These are phyloP conservation scores for Passiflora organensis DNA, from an alignment of 345 rosid species.

Conservation along the genomic window DNA sequence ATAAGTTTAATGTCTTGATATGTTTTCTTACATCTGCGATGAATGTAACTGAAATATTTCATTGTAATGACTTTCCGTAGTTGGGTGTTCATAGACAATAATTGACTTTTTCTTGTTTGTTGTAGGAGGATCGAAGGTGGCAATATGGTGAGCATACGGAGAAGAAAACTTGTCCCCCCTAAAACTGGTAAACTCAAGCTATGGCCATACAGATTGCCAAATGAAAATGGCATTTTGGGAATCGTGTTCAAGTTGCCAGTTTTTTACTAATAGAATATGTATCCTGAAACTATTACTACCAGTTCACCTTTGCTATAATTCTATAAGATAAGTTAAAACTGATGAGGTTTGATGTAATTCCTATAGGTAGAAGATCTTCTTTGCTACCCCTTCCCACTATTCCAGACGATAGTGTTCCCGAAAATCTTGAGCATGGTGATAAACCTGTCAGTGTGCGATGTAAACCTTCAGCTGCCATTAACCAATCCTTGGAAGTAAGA, in stretches of 20 bases:
- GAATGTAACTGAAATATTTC: neutral
- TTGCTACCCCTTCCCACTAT: slow-evolving; percentile 2
- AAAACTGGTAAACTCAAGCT: slow-evolving; percentile 13
- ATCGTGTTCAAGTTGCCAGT: neutral
- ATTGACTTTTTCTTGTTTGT: neutral
- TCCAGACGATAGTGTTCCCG: slow-evolving; percentile 3
- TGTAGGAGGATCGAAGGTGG: slow-evolving; percentile 15
- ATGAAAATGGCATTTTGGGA: neutral
- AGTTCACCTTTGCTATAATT: neutral
- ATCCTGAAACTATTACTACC: neutral
- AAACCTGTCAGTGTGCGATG: slow-evolving; percentile 5
- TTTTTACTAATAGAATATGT: neutral
- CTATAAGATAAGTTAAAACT: neutral
- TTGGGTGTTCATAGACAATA: slow-evolving; percentile 4
- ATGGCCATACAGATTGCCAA: neutral
- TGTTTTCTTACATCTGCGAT: neutral
- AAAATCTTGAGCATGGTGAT: slow-evolving; percentile 6
- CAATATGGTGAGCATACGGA: slow-evolving; percentile 26
- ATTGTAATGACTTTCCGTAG: neutral
- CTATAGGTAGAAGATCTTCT: slow-evolving; percentile 12
- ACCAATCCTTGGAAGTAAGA: slow-evolving; percentile 14
- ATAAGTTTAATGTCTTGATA: neutral
- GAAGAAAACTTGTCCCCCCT: slow-evolving; percentile 13
- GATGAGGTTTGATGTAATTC: slow-evolving; percentile 1
- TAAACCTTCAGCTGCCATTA: slow-evolving; percentile 1